These are phyloP conservation scores for Cornus suecica DNA, from an alignment of 148 eudicot genomes.

Conservation along the genomic window DNA sequence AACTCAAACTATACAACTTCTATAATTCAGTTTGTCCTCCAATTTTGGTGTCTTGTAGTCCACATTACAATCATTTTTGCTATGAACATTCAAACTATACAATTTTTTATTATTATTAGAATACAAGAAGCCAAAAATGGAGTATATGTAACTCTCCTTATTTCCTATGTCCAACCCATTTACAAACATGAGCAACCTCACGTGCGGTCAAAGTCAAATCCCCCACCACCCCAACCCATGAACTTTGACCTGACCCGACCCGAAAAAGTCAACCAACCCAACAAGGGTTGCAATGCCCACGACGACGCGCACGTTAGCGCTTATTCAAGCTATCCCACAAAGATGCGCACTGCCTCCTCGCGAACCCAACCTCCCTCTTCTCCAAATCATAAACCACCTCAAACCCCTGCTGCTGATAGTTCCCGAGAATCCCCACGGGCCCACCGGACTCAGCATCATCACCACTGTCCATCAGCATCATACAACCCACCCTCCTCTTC, in stretches of 20 bases:
- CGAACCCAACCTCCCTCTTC: conserved; percentile 74
- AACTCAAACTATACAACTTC: not conserved
- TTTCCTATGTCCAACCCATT: not conserved
- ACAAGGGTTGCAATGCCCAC: not conserved
- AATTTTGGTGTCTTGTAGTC: conserved; percentile 7
- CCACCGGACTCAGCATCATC: conserved; percentile 59
- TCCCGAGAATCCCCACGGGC: conserved; percentile 80
- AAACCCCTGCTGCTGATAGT: conserved; percentile 92
- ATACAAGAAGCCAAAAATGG: not conserved
- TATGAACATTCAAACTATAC: not conserved
- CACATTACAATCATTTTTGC: not conserved
- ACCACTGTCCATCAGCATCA: conserved; percentile 90
- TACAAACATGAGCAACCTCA: not conserved
- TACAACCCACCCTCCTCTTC: conserved; percentile 62
- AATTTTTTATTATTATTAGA: not conserved
- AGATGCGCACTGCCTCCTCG: conserved; percentile 63
- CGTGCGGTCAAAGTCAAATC: conserved; percentile 4
- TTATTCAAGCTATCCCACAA: conserved; percentile 57
- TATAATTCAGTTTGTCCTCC: not conserved
- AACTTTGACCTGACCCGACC: conserved; percentile 4
- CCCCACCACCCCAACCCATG: not conserved
- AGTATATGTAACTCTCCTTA: not conserved
- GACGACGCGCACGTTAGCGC: conserved; percentile 20
- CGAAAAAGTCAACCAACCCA: conserved; percentile 25
- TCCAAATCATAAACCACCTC: conserved; percentile 94